Evolutionary conservation across 176 grass and related monocot species (phyloP).

Genomic region (Raddia guianensis): DNA sequence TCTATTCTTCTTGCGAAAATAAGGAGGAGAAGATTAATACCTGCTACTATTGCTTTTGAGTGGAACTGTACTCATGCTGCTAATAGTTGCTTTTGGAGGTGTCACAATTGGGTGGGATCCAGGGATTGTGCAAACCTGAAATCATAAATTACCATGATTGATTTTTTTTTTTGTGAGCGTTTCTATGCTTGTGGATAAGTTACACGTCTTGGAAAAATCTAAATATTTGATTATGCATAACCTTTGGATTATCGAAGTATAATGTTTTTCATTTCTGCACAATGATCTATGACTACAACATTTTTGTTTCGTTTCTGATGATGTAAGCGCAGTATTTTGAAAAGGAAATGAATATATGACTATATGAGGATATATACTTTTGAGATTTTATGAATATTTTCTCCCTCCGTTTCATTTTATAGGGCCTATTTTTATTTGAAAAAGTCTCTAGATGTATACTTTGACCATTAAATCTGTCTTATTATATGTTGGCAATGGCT

Average conservation of each 20-base stretch:
- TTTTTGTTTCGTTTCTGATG: slow-evolving; percentile 15
- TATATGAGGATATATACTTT: background rate
- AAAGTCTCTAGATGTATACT: too few relatives aligned
- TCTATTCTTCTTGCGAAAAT: background rate
- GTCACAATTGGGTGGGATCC: background rate
- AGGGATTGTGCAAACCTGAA: background rate
- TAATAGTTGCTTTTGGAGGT: background rate
- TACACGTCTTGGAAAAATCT: background rate
- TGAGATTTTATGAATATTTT: background rate
- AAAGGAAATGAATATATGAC: background rate
- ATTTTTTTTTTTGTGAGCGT: background rate
- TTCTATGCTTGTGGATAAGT: background rate
- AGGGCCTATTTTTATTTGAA: too few relatives aligned
- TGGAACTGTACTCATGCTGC: background rate
- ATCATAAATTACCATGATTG: slow-evolving; percentile 7
- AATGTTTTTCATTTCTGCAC: background rate
- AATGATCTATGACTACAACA: background rate
- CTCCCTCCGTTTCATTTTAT: too few relatives aligned
- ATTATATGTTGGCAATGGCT: too few relatives aligned
- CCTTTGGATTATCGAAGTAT: background rate
- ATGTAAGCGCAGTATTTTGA: background rate
- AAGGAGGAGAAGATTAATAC: too few relatives aligned
- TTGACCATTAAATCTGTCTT: too few relatives aligned
- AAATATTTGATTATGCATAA: background rate
- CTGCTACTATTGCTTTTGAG: background rate